phyloP scores from a whole-genome alignment of 768 basidiomycete species.

The Macrocybe gigantea region DNA sequence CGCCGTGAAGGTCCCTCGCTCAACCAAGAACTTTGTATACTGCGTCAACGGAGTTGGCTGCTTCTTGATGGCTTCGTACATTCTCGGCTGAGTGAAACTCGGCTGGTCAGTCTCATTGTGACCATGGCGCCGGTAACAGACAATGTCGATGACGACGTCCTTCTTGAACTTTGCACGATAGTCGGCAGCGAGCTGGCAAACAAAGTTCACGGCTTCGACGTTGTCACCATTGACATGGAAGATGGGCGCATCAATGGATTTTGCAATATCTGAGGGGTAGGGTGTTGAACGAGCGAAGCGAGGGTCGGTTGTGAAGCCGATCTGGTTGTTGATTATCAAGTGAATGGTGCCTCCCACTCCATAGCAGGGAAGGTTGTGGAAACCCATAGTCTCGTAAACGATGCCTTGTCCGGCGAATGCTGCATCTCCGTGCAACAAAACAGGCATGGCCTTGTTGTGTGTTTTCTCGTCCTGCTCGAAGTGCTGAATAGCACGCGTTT shows the following conservation, averaged over 20 bases:
- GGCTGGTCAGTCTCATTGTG: conserved; percentile 99
- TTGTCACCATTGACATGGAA: conserved; percentile 99
- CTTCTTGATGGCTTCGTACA: conserved; percentile 96
- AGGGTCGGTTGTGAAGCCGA: conserved; percentile 98
- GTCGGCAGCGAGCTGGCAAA: conserved; percentile 96
- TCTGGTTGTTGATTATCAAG: conserved; percentile 98
- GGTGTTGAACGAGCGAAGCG: conserved; percentile 96
- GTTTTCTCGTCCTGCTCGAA: conserved; percentile 81
- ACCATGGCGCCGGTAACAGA: conserved; percentile 98
- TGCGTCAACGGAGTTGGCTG: conserved; percentile 89
- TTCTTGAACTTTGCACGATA: conserved; percentile 98
- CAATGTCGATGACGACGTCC: conserved; percentile 97
- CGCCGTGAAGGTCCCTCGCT: conserved; percentile 90
- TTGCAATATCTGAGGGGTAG: conserved; percentile 97
- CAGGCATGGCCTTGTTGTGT: conserved; percentile 87
- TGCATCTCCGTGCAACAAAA: conserved; percentile 95
- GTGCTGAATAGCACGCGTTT: conserved; percentile 96
- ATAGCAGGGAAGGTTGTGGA: conserved; percentile 92
- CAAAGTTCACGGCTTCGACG: conserved; percentile 96
- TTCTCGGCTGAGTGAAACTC: conserved; percentile 95
- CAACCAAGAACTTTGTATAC: conserved; percentile 87
- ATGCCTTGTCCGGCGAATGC: conserved; percentile 98
- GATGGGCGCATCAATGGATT: conserved; percentile 96
- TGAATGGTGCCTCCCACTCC: conserved; percentile 98
- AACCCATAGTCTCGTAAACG: conserved; percentile 99